Conservation (phyloP, 805 yeast species). For the Yamadazyma kitorensis region DNA sequence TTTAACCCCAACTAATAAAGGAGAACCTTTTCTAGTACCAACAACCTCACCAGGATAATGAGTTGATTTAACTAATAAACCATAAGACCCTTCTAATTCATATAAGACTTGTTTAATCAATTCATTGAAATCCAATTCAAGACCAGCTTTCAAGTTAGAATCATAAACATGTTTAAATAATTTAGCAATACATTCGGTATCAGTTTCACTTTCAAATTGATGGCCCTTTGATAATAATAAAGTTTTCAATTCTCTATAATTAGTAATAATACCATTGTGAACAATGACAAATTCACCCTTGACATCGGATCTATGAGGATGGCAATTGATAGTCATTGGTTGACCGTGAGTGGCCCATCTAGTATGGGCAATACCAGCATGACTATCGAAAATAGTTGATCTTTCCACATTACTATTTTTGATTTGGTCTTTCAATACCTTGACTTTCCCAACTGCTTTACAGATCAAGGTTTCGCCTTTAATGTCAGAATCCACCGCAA, state of each 20-base stretch:
- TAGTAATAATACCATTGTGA: constrained; percentile 98
- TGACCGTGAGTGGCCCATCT: constrained; percentile 99
- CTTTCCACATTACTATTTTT: constrained; percentile 50
- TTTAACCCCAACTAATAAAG: constrained; percentile 94
- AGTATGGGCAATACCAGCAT: constrained; percentile 97
- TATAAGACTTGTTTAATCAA: constrained; percentile 87
- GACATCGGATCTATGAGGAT: constrained; percentile 91
- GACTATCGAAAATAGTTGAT: constrained; percentile 68
- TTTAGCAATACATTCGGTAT: constrained; percentile 97
- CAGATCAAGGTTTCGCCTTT: constrained; percentile 67
- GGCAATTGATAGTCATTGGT: constrained; percentile 83
- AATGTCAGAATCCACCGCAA: constrained; percentile 89
- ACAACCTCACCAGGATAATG: constrained; percentile 95
- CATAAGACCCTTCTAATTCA: constrained; percentile 97
- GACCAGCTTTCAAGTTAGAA: constrained; percentile 66
- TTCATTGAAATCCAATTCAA: constrained; percentile 82
- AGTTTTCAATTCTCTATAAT: constrained; percentile 86
- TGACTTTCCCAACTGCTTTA: constrained; percentile 91
- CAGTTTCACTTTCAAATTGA: constrained; percentile 87
- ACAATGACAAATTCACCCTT: constrained; percentile 84
- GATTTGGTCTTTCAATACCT: constrained; percentile 68
- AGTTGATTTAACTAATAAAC: constrained; percentile 84
- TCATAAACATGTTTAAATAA: constrained; percentile 89
- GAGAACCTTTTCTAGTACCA: constrained; percentile 98
- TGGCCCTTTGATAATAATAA: constrained; percentile 78